These are phyloP conservation scores for Claviceps sp. DNA, from an alignment of 2,329 filamentous ascomycete genomes.

Conservation along the genomic window DNA sequence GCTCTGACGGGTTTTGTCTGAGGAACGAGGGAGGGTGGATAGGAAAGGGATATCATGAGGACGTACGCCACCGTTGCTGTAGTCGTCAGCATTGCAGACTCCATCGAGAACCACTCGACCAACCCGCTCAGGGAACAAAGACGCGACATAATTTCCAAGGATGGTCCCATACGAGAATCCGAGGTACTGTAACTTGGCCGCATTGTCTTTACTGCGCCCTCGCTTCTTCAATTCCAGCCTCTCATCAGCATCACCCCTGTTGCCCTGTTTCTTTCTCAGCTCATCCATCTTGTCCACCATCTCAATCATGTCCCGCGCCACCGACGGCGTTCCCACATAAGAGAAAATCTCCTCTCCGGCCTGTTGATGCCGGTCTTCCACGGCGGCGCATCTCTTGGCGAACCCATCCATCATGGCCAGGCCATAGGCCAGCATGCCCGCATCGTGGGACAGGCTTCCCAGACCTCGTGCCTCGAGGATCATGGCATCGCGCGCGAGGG, in stretches of 20 bases:
- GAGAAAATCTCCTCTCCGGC: slow-evolving; percentile 16
- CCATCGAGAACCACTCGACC: slow-evolving; percentile 29
- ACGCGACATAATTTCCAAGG: slow-evolving; percentile 22
- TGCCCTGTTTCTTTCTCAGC: slow-evolving; percentile 11
- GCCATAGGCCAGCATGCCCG: slow-evolving; percentile 13
- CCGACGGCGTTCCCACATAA: slow-evolving; percentile 23
- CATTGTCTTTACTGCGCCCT: background rate
- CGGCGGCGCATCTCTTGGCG: slow-evolving; percentile 16
- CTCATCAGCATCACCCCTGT: background rate
- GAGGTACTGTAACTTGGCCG: slow-evolving; percentile 28
- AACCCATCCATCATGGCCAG: slow-evolving; percentile 14
- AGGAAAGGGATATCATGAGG: background rate
- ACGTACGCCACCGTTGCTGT: slow-evolving; percentile 17
- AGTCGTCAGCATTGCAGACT: slow-evolving; percentile 24
- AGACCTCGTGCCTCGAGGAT: slow-evolving; percentile 19
- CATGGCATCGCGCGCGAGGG: slow-evolving; percentile 17
- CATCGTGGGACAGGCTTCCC: slow-evolving; percentile 12
- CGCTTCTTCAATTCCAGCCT: slow-evolving; percentile 8
- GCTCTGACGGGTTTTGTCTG: background rate
- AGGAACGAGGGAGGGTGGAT: background rate
- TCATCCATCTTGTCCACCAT: slow-evolving; percentile 29
- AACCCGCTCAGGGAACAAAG: slow-evolving; percentile 23
- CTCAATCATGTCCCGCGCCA: slow-evolving; percentile 30
- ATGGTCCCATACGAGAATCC: slow-evolving; percentile 34
- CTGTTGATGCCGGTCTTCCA: slow-evolving; percentile 1